These are phyloP conservation scores for Pythium oligandrum DNA, from an alignment of 352 stramenopile genomes.

Conservation along the genomic window DNA sequence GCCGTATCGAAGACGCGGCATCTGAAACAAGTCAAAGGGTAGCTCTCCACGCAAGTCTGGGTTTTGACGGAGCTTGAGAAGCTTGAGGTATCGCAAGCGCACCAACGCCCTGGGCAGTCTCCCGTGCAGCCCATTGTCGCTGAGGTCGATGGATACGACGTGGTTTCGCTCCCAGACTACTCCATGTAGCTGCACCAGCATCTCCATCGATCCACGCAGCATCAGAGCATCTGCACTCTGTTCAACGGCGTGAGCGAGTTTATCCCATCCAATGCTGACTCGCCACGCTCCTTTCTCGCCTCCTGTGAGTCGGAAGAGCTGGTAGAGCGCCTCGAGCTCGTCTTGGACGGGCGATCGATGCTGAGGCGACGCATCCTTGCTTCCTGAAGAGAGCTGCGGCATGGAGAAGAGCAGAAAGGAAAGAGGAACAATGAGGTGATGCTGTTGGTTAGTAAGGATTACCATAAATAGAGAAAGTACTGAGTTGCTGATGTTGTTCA, in stretches of 20 bases:
- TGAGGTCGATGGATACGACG: slow-evolving; percentile 51
- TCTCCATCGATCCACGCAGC: slow-evolving; percentile 25
- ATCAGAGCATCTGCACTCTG: slow-evolving; percentile 19
- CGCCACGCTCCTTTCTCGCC: slow-evolving; percentile 30
- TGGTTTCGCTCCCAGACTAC: slow-evolving; percentile 59
- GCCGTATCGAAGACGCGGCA: slow-evolving; percentile 50
- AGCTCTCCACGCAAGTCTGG: slow-evolving; percentile 29
- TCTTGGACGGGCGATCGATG: slow-evolving; percentile 30
- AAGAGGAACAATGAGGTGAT: too few relatives aligned
- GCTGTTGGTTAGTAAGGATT: too few relatives aligned
- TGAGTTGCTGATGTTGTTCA: too few relatives aligned
- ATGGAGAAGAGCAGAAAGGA: too few relatives aligned
- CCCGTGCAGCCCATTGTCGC: slow-evolving; percentile 40
- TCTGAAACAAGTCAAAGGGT: slow-evolving; percentile 26
- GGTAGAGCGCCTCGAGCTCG: slow-evolving; percentile 40
- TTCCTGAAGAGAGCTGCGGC: too few relatives aligned
- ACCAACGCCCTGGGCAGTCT: slow-evolving; percentile 35
- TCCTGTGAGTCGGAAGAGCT: slow-evolving; percentile 37
- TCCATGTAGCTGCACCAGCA: slow-evolving; percentile 31
- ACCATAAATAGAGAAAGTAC: too few relatives aligned
- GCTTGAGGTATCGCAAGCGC: slow-evolving; percentile 40
- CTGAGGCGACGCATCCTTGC: neutral
- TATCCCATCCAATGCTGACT: slow-evolving; percentile 31
- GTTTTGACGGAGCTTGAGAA: slow-evolving; percentile 58
- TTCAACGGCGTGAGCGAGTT: slow-evolving; percentile 16